Percentiles rank a stretch among this genome's conserved stretches.
Evolutionary conservation across 331 rosid genomes (phyloP).

Genomic region (Pyracantha coccinea): DNA sequence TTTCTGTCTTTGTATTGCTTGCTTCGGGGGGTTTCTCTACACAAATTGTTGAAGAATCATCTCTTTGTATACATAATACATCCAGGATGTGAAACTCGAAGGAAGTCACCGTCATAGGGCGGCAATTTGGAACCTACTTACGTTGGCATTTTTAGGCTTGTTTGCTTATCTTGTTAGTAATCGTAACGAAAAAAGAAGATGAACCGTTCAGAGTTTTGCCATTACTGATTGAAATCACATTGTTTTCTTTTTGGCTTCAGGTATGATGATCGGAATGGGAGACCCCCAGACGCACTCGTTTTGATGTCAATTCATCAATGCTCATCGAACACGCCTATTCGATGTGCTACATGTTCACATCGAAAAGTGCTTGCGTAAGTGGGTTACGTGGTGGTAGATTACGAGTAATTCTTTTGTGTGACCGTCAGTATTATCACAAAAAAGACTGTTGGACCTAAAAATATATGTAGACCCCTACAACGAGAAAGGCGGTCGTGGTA

Average conservation of each 20-base stretch:
- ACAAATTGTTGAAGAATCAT: constrained; percentile 23
- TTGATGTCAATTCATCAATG: not conserved
- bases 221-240: not conserved
- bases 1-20: constrained; percentile 12
- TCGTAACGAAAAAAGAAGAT: not conserved
- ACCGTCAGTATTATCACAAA: not conserved
- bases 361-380: not conserved
- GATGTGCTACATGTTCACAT: not conserved
- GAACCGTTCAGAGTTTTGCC: not conserved
- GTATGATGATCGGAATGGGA: not conserved
- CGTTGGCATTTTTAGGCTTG: not conserved
- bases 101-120: not conserved
- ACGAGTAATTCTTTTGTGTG: not conserved
- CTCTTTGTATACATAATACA: constrained; percentile 8
- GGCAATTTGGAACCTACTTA: constrained; percentile 1
- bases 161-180: not conserved
- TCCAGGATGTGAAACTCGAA: constrained; percentile 1
- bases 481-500: not conserved
- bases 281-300: not conserved
- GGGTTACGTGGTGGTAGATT: not conserved
- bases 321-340: too few relatives aligned
- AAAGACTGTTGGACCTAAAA: not conserved
- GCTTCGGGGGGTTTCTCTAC: constrained; percentile 14
- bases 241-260: not conserved
- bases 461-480: not conserved